phyloP scores from a whole-genome alignment of 2,329 filamentous ascomycete genomes.

The Dryadomyces quercus-mongolicae region DNA sequence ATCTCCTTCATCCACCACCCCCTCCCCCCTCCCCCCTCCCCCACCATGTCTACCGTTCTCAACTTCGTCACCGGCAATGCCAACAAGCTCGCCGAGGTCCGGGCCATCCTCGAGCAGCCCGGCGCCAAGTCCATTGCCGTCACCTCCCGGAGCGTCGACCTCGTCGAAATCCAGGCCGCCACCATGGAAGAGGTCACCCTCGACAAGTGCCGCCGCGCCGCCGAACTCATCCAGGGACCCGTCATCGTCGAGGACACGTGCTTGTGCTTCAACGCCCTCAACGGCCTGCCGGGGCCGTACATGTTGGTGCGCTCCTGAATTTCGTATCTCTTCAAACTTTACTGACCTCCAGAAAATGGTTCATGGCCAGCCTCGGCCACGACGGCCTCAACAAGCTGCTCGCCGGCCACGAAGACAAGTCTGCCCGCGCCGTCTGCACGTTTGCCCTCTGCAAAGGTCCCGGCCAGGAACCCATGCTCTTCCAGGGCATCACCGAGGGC shows the following conservation, averaged over 20 bases:
- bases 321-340: not conserved
- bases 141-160: slow-evolving; percentile 61
- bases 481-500: slow-evolving; percentile 79
- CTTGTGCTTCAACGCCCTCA: slow-evolving; percentile 80
- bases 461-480: slow-evolving; percentile 70
- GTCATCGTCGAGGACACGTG: slow-evolving; percentile 95
- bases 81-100: slow-evolving; percentile 85
- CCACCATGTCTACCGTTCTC: slow-evolving; percentile 26
- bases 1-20: not conserved
- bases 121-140: slow-evolving; percentile 43
- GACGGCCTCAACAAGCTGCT: slow-evolving; percentile 83
- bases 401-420: slow-evolving; percentile 79
- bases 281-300: slow-evolving; percentile 88
- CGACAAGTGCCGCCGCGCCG: slow-evolving; percentile 78
- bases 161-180: slow-evolving; percentile 86
- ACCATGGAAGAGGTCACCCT: slow-evolving; percentile 81
- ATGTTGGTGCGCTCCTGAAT: slow-evolving; percentile 52
- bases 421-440: slow-evolving; percentile 85
- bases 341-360: slow-evolving; percentile 64
- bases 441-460: slow-evolving; percentile 87
- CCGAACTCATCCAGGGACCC: slow-evolving; percentile 59
- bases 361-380: slow-evolving; percentile 72
- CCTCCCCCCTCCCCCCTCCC: not conserved
- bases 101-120: slow-evolving; percentile 65
- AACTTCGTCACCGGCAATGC: slow-evolving; percentile 97